Conservation (phyloP, 1,139 yeast species). For the Candida buenavistaensis region DNA sequence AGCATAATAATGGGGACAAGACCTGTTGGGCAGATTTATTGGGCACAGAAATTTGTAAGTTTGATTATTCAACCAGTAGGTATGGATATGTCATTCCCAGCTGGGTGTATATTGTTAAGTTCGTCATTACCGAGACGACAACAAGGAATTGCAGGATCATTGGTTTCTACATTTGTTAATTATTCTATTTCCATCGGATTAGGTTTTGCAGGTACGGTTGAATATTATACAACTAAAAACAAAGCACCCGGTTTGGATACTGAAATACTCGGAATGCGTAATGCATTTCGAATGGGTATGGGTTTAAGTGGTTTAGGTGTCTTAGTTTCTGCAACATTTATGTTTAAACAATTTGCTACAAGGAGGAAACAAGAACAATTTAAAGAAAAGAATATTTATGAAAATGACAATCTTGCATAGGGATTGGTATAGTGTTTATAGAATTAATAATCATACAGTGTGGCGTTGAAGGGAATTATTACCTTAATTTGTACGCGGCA, state of each 20-base stretch:
- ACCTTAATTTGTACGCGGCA: no score
- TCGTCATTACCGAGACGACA: constrained; percentile 50
- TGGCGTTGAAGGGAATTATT: no score
- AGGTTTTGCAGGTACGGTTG: constrained; percentile 67
- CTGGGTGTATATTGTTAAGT: constrained; percentile 54
- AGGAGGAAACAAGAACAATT: constrained; percentile 3
- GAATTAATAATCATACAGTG: no score
- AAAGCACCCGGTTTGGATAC: constrained; percentile 25
- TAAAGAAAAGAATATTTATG: no score
- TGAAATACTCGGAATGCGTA: constrained; percentile 36
- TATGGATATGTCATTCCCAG: constrained; percentile 68
- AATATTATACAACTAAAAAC: constrained; percentile 38
- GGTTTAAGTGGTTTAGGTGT: constrained; percentile 53
- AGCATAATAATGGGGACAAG: constrained; percentile 43
- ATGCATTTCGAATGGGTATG: constrained; percentile 49
- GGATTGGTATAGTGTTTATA: no score
- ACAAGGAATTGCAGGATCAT: constrained; percentile 68
- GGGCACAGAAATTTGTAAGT: constrained; percentile 55
- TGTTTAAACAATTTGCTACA: constrained; percentile 13
- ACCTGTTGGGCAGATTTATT: constrained; percentile 48
- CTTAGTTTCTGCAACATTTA: constrained; percentile 23
- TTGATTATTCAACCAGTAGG: constrained; percentile 52
- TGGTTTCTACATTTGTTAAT: constrained; percentile 60
- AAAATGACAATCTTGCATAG: background rate
- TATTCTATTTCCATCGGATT: constrained; percentile 64